Percentiles rank a stretch among this genome's conserved stretches.
Evolutionary conservation across 2,329 filamentous ascomycete genomes (phyloP).

Genomic region (Penicillium sp.): DNA sequence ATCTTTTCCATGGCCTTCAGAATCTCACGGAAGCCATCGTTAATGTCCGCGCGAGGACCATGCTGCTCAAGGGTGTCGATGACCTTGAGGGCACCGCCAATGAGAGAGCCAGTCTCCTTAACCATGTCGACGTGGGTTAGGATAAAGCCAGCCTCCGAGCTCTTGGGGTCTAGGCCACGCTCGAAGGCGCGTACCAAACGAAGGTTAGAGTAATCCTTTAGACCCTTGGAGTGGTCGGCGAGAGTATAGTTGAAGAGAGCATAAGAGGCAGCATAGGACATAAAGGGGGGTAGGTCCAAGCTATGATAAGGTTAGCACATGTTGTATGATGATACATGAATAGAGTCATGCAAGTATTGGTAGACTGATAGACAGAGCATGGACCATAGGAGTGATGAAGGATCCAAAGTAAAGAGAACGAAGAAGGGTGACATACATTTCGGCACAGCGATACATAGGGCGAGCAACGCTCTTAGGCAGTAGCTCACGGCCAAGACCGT

Average conservation of each 20-base stretch:
- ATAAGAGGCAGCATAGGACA: slow-evolving; percentile 75
- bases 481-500: slow-evolving; percentile 74
- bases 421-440: slow-evolving; percentile 68
- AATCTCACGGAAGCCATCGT: slow-evolving; percentile 65
- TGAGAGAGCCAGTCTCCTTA: slow-evolving; percentile 75
- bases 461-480: slow-evolving; percentile 76
- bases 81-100: slow-evolving; percentile 71
- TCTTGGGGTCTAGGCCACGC: slow-evolving; percentile 79
- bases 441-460: slow-evolving; percentile 80
- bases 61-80: slow-evolving; percentile 60
- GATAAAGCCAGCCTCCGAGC: slow-evolving; percentile 94
- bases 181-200: slow-evolving; percentile 91
- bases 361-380: not conserved
- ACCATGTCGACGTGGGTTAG: slow-evolving; percentile 97
- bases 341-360: not conserved
- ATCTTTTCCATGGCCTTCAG: slow-evolving; percentile 69
- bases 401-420: not conserved
- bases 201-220: slow-evolving; percentile 64
- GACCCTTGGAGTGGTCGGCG: slow-evolving; percentile 58
- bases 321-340: not conserved
- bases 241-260: slow-evolving; percentile 66
- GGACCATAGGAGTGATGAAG: not conserved
- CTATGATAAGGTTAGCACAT: slow-evolving; percentile 39
- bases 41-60: slow-evolving; percentile 61
- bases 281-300: slow-evolving; percentile 82